Evolutionary conservation across 1,139 yeast species (phyloP), one percentile per base, ranked within the genome.

Genomic region (Debaryomycetaceae sp.): DNA sequence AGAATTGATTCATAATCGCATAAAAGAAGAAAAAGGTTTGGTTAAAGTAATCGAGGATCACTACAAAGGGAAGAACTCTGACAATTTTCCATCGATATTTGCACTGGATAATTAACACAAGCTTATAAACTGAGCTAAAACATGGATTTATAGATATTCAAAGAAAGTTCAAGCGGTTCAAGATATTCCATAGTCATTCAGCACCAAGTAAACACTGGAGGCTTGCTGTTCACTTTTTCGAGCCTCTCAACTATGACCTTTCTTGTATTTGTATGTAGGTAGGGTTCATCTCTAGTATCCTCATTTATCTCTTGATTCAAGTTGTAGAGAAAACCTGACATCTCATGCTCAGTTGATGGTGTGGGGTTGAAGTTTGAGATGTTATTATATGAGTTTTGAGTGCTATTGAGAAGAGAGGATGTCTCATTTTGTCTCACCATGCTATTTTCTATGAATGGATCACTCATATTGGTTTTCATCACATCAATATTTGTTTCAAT

Each of bases 201-300:
- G 55, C 89, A 84, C 83, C 90, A 84, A 0, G 89, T 81, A 51
- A 84, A 84, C 1, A 84, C 80, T 0, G 90, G 88, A 1, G 84
- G 82, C 46, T 71, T 77, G 13, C 78, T 68, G 9, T 70, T 69
- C 2, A 78, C 84, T 27, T 79, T 74, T 51, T 81, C 83, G 20
- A 84, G 57, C 44, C 88, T 63, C 57, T 84, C 91, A 5, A 84
- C 80, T 5, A 83, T 71, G 4, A 83, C 88, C 39, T 63, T 67
- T 48, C 68, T 69, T 1, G 72, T 64, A 33, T 57, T 56, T 6
- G 58, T 40, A 45, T 54, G 44, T 38, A 56, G 47, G 24, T 50
- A 48, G 17, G 50, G 58, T n/a, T 54, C 50, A 11, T 55, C 52
- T 38, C 42, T 34, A 27, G 36, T 14, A n/a, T 35, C 24, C 13